A percentile compares a stretch with the other conserved stretches of the same genome.
These are phyloP conservation scores for Russula virescens DNA, from an alignment of 768 basidiomycete genomes.

Conservation along the genomic window DNA sequence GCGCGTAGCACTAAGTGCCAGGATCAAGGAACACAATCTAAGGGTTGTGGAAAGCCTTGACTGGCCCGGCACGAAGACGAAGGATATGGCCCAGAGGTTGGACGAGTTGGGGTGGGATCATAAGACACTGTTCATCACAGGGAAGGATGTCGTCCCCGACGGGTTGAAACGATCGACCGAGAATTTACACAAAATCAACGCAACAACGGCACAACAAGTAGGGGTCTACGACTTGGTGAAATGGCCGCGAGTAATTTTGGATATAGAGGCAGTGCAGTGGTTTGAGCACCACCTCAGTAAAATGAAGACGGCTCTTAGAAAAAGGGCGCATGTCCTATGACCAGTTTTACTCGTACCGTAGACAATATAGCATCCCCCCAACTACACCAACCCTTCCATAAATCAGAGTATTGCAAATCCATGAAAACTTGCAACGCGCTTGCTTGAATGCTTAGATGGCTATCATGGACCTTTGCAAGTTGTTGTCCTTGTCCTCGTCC, in stretches of 20 bases:
- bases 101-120: constrained; percentile 53
- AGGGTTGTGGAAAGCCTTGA: constrained; percentile 68
- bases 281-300: constrained; percentile 62
- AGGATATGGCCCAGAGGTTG: constrained; percentile 56
- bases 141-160: constrained; percentile 46
- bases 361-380: too few relatives aligned
- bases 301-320: constrained; percentile 2
- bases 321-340: not conserved
- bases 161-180: constrained; percentile 55
- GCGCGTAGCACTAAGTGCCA: constrained; percentile 81
- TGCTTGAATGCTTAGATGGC: too few relatives aligned
- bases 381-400: too few relatives aligned
- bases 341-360: not conserved
- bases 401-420: too few relatives aligned
- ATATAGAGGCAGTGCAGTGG: constrained; percentile 74
- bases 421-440: too few relatives aligned
- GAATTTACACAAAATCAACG: constrained; percentile 67
- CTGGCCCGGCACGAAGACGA: constrained; percentile 72
- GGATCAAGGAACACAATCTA: constrained; percentile 67
- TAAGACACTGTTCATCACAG: constrained; percentile 74
- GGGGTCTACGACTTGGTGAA: constrained; percentile 79
- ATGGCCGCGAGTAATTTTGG: constrained; percentile 78
- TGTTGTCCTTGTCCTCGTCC: too few relatives aligned
- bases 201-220: constrained; percentile 58
- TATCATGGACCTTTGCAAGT: too few relatives aligned